phyloP scores from a whole-genome alignment of 2,329 filamentous ascomycete genomes.

The Fusarium sororula region DNA sequence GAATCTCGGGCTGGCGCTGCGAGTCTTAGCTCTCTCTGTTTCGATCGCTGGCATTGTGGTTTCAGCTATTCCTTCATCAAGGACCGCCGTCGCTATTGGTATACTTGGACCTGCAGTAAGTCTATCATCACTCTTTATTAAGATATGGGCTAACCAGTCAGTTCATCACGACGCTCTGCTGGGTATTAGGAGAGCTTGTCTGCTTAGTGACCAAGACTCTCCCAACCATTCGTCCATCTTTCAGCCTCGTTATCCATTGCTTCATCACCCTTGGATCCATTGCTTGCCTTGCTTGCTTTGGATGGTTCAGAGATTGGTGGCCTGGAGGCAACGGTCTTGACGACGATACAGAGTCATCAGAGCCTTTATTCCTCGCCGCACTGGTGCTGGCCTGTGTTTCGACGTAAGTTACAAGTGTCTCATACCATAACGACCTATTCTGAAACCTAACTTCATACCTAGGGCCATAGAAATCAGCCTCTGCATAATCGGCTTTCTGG shows the following conservation, averaged over 20 bases:
- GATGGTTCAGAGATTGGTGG: background rate
- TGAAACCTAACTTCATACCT: background rate
- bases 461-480: background rate
- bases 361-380: background rate
- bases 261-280: background rate
- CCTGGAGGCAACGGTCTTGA: background rate
- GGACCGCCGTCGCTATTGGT: background rate
- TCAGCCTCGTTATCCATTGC: background rate
- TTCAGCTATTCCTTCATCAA: background rate
- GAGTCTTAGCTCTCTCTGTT: background rate
- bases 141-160: background rate
- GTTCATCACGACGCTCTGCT: background rate
- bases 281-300: background rate
- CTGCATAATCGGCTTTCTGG: background rate
- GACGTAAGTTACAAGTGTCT: background rate
- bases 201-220: background rate
- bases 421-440: fast-evolving
- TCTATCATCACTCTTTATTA: background rate
- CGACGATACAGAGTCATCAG: background rate
- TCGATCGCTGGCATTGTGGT: background rate
- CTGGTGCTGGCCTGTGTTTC: background rate
- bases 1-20: background rate
- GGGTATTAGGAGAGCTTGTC: background rate
- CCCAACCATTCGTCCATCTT: background rate
- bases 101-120: background rate